A percentile compares a stretch with the other conserved stretches of the same genome.
These are phyloP conservation scores for Handroanthus guayacan DNA, from an alignment of 257 asterid genomes.

Conservation along the genomic window DNA sequence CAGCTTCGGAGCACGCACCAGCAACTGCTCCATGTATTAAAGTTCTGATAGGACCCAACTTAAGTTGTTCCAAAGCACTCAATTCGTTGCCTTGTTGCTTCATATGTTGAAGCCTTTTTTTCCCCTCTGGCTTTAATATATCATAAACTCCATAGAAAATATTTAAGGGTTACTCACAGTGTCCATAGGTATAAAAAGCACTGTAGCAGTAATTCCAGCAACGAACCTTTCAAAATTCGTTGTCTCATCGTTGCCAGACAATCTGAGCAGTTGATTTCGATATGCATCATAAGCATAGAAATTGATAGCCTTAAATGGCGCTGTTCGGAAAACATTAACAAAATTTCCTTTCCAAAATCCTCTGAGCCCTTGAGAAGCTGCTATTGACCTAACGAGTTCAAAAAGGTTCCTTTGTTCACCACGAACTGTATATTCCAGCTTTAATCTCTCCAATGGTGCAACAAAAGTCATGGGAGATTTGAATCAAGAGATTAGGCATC, in stretches of 20 bases:
- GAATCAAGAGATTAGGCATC: not conserved
- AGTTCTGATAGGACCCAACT: conserved; percentile 88
- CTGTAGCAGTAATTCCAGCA: conserved; percentile 95
- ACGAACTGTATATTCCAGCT: conserved; percentile 94
- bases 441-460: conserved; percentile 95
- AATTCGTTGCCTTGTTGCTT: conserved; percentile 70
- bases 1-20: conserved; percentile 96
- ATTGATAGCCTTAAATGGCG: conserved; percentile 95
- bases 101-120: conserved; percentile 70
- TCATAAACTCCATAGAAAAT: conserved; percentile 89
- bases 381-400: conserved; percentile 74
- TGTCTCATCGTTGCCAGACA: conserved; percentile 78
- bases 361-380: conserved; percentile 77
- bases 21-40: conserved; percentile 90
- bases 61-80: conserved; percentile 87
- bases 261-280: conserved; percentile 70
- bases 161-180: conserved; percentile 68
- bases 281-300: conserved; percentile 90
- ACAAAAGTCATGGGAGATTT: conserved; percentile 77
- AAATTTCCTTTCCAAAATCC: conserved; percentile 99
- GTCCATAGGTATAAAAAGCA: conserved; percentile 97
- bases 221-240: conserved; percentile 92
- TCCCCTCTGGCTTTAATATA: conserved; percentile 86
- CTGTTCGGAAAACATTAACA: conserved; percentile 88
- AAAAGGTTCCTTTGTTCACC: conserved; percentile 78